Conservation (phyloP, 176 grass and related monocot species). For the Bonia amplexicaulis region DNA sequence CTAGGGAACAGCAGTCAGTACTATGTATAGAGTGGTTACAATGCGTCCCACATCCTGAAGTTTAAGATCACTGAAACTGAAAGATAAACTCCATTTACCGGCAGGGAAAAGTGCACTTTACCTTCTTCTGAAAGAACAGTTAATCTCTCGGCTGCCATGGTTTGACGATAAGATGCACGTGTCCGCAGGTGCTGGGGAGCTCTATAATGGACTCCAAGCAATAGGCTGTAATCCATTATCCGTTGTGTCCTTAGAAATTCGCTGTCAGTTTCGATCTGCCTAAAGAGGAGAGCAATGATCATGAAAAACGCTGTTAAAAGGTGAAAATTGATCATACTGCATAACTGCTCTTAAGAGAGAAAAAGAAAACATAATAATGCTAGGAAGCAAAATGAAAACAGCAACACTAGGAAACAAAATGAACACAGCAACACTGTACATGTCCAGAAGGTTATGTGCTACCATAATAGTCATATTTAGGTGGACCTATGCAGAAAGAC, state of each 20-base stretch:
- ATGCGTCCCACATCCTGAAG: background rate
- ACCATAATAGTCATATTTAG: background rate
- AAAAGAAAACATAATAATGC: background rate
- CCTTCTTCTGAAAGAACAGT: constrained; percentile 84
- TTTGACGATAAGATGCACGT: constrained; percentile 42
- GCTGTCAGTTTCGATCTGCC: constrained; percentile 87
- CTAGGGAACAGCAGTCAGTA: background rate
- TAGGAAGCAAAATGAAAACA: background rate
- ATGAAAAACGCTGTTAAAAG: background rate
- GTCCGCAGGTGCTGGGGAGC: constrained; percentile 75
- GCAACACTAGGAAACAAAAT: background rate
- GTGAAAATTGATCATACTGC: constrained; percentile 3
- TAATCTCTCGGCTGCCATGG: constrained; percentile 52
- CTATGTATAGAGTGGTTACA: background rate
- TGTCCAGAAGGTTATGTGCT: background rate
- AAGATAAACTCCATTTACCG: background rate
- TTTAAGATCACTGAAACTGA: background rate
- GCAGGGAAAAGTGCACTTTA: constrained; percentile 3
- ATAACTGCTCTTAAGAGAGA: background rate
- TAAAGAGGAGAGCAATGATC: constrained; percentile 22
- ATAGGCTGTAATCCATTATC: constrained; percentile 99
- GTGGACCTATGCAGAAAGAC: background rate
- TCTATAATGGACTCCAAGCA: constrained; percentile 95
- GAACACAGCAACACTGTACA: background rate
- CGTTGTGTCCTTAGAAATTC: constrained; percentile 71